Base-by-base conservation (phyloP, 192 early-diverging fungal genomes). In the Rhizoclosmatium globosum region DNA sequence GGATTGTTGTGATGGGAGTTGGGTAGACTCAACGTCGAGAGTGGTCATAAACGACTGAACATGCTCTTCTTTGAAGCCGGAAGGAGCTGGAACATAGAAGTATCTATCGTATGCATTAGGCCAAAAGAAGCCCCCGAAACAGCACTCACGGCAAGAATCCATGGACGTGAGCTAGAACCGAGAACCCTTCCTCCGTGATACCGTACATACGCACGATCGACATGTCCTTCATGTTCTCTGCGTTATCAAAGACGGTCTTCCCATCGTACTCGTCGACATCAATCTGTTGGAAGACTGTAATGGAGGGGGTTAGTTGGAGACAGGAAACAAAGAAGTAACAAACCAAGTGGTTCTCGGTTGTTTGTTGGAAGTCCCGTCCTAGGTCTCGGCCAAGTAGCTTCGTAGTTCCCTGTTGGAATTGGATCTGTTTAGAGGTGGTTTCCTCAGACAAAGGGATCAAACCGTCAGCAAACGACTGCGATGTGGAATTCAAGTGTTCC, bases 251-350 rank as follows among this genome's bases (percentile, higher is more conserved):
- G 2, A 71, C 45, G 15, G 47, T 48, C 2, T 81, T 72, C 56
- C 91, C 87, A 64, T 89, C 88, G 81, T 92, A 88, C 47, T 99
- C 96, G 76, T 98, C 96, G 45, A 95, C 87, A 74, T 99, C 98
- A 83, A 99, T 92, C 80, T 99, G 98, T 82, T 98, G 97, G 74
- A 99, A 99, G 0, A 96, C 93, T 89, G 77, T 42, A 95, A 64
- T 13, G 23, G 3, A 21, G 13, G 21, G 2, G 62, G 13, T 1
- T 38, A 64, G 13, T 64, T 64, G 62, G 13, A 13, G 62, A 95
- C 43, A n/a, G 21, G 21, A 9, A 21, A 13, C 31, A 13, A 23
- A 11, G 1, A 9, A 38, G 13, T 11, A 11, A 41, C 41, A 21
- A 11, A 64, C 62, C 31, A 13, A 64, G 41, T 21, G 62, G 31